Base-by-base conservation (phyloP, 441 rosid genomes). In the Jatropha podagrica region DNA sequence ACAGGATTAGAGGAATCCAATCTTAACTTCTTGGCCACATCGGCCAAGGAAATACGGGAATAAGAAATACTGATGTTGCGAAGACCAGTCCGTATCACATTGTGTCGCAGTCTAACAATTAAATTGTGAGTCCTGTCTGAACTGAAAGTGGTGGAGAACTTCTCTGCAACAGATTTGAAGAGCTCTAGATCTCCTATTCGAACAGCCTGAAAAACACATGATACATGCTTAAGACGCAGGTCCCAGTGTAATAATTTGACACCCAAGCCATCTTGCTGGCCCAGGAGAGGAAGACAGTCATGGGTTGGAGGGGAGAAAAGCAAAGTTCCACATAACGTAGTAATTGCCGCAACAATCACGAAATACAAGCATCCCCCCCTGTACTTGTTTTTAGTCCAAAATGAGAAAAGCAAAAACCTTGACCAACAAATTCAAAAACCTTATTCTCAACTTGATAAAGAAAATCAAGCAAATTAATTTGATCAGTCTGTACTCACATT, bases 141-240 rank as follows among this genome's bases (percentile, higher is more conserved):
- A 65, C 77, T 84, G 84, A 91, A 91, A 62, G 88, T 84, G 44
- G 77, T 59, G 4, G 92, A 81, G 81, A 89, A 91, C 81, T 89
- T 89, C 72, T 91, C 96, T 41, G 96, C 96, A 64, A 88, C 92
- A 41, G 89, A 79, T 75, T 83, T 86, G 26, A 89, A 91, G 71
- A 89, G 92, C 88, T 88, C 96, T 81, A 91, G 82, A 74, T 91
- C 96, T 5, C 96, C 93, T 58, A 91, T 87, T 65, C 91, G 83
- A 17, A 91, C 96, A 77, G 96, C 96, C 93, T 91, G 93, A 56
- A 77, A 82, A 67, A 38, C n/a, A 70, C 6, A 69, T 32, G 0
- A 32, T 42, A 42, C 2, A 42, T 42, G 11, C 65, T 37, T 55
- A 52, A 70, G 48, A 18, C 55, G 42, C 77, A 40, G 38, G n/a